Percentiles rank a stretch among this genome's conserved stretches.
These are phyloP conservation scores for Aquilaria malaccensis DNA, from an alignment of 345 rosid species.

Conservation along the genomic window DNA sequence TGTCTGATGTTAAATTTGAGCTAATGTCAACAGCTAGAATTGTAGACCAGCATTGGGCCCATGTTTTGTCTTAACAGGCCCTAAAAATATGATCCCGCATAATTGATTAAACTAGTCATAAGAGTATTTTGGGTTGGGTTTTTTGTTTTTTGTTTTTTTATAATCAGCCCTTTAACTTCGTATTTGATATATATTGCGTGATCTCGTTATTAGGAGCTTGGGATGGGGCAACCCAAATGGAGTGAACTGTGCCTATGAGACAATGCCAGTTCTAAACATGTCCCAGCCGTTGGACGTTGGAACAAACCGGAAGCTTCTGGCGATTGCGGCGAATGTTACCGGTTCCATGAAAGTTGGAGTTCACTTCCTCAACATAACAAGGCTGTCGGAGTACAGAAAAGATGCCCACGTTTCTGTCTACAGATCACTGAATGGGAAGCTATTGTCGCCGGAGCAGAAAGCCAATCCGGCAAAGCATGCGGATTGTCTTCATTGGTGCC, in stretches of 20 bases:
- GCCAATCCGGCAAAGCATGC: slow-evolving; percentile 50
- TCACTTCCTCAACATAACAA: slow-evolving; percentile 53
- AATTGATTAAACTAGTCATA: slow-evolving; percentile 39
- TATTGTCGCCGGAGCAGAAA: slow-evolving; percentile 38
- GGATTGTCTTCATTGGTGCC: slow-evolving; percentile 89
- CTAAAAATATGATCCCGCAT: slow-evolving; percentile 27
- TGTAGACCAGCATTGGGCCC: slow-evolving; percentile 57
- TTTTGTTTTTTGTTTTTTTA: no score
- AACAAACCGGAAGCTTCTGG: slow-evolving; percentile 43
- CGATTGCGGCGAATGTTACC: slow-evolving; percentile 39
- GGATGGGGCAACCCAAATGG: slow-evolving; percentile 55
- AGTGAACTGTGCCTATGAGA: slow-evolving; percentile 58
- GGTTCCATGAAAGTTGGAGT: slow-evolving; percentile 35
- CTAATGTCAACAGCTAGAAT: slow-evolving; percentile 46
- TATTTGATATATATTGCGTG: neutral
- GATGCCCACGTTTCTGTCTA: slow-evolving; percentile 72
- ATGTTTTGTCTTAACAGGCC: slow-evolving; percentile 44
- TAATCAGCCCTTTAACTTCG: neutral
- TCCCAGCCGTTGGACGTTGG: slow-evolving; percentile 39
- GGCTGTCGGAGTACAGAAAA: slow-evolving; percentile 68
- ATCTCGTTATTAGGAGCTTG: slow-evolving; percentile 41
- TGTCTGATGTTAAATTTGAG: neutral
- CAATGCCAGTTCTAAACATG: slow-evolving; percentile 36
- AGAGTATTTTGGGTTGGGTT: neutral
- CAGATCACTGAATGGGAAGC: slow-evolving; percentile 31